A percentile compares a stretch with the other conserved stretches of the same genome.
These are phyloP conservation scores for Melaleuca alternifolia DNA, from an alignment of 345 rosid genomes.

Conservation along the genomic window DNA sequence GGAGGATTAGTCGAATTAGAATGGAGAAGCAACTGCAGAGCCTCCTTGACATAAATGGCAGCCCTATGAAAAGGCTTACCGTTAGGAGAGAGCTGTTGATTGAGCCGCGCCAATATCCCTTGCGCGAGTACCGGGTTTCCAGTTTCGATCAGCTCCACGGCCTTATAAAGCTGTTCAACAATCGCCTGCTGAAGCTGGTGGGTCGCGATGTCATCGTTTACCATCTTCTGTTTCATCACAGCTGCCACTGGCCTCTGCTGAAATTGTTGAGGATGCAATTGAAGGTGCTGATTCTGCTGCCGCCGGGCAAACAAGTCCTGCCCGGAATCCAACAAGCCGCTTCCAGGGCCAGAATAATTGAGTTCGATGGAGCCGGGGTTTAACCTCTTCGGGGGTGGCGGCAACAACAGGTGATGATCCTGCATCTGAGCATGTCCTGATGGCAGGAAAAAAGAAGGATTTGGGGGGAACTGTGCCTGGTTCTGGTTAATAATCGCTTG, in stretches of 20 bases:
- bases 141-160: conserved; percentile 80
- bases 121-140: conserved; percentile 86
- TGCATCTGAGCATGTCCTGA: conserved; percentile 2
- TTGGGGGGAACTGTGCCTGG: conserved; percentile 8
- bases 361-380: conserved; percentile 20
- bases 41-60: conserved; percentile 73
- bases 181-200: conserved; percentile 65
- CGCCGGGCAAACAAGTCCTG: not conserved
- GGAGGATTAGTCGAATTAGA: not conserved
- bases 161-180: conserved; percentile 69
- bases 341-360: conserved; percentile 9
- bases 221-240: conserved; percentile 25
- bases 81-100: conserved; percentile 84
- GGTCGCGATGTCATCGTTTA: conserved; percentile 30
- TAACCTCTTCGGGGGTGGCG: conserved; percentile 32
- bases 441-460: not conserved
- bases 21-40: conserved; percentile 52
- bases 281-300: not conserved
- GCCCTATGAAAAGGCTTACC: conserved; percentile 81
- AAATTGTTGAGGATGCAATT: conserved; percentile 21
- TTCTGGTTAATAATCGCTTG: conserved; percentile 24
- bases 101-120: conserved; percentile 99
- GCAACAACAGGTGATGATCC: conserved; percentile 19
- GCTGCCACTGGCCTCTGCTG: conserved; percentile 21
- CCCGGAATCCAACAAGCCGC: not conserved